Base-by-base conservation (phyloP, 83 land plant genomes). In the Thuja plicata region DNA sequence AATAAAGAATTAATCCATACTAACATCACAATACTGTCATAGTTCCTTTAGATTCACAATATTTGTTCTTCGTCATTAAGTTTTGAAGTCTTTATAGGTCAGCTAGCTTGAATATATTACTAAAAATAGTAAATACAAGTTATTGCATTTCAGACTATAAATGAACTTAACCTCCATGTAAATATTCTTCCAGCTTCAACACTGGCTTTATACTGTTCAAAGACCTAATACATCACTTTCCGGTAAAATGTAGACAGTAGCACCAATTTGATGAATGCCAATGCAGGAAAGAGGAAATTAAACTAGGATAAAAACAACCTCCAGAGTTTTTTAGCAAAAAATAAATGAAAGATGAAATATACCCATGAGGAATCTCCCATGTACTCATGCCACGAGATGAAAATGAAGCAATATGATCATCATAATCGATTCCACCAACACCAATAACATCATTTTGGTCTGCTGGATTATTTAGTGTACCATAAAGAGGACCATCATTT, bases 301-400 rank as follows among this genome's bases (percentile, higher is more conserved):
- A 86, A 19, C 73, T 13, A 34, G 66, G 5, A 83, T 27, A 17
- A 13, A 83, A 83, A 83, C 15, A 82, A 45, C 32, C 32, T 46
- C 9, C 73, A n/a, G 30, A 46, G 85, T n/a, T 54, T 52, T 54
- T 16, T 83, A n/a, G 3, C 84, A 46, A 27, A 80, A 73, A 13
- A 50, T 57, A 88, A 77, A 46, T 16, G 27, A 89, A 46, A 32
- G 57, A 34, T 21, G 52, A 54, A 62, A 66, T 40, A 66, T 92
- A 98, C 99, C 99, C 99, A 93, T 98, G 99, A 78, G 99, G 99
- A 91, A 98, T 89, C 87, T 98, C 99, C 99, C 99, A 98, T 89
- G 99, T 98, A 89, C 96, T 98, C 99, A 98, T 98, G 86, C 99
- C 99, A 88, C 99, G 99, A 70, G 99, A 98, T 7, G 99, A 98